Percentiles rank a stretch among this genome's conserved stretches.
phyloP scores from a whole-genome alignment of 1,284 basidiomycete species.

The Ceratobasidium sp. region DNA sequence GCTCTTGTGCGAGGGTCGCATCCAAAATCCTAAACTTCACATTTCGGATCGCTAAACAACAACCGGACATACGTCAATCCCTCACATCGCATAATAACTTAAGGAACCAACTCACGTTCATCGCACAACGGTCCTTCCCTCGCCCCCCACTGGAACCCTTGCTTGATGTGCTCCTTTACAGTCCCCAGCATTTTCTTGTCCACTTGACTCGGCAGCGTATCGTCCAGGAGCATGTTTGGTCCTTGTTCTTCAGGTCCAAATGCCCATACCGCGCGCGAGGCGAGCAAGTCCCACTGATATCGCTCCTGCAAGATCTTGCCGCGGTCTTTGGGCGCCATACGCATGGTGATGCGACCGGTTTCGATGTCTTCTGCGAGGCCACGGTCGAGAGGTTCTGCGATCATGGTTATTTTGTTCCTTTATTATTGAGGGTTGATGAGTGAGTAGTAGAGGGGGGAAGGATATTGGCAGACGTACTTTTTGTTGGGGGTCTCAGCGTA shows the following conservation, averaged over 20 bases:
- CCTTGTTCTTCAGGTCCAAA: slow-evolving; percentile 98
- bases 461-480: slow-evolving; percentile 71
- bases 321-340: slow-evolving; percentile 92
- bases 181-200: slow-evolving; percentile 93
- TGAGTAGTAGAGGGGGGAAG: slow-evolving; percentile 1
- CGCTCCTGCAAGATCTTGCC: slow-evolving; percentile 95
- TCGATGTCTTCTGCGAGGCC: slow-evolving; percentile 97
- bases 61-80: not conserved
- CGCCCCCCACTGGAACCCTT: slow-evolving; percentile 99
- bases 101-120: slow-evolving; percentile 80
- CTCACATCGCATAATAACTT: slow-evolving; percentile 6
- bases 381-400: slow-evolving; percentile 93
- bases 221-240: slow-evolving; percentile 94
- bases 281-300: slow-evolving; percentile 98
- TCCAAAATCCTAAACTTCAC: slow-evolving; percentile 98
- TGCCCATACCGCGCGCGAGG: slow-evolving; percentile 99
- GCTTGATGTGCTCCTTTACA: slow-evolving; percentile 95
- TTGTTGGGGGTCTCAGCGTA: slow-evolving; percentile 99
- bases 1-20: slow-evolving; percentile 90
- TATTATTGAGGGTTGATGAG: not conserved
- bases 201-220: slow-evolving; percentile 94
- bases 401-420: slow-evolving; percentile 98
- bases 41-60: slow-evolving; percentile 87
- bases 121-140: slow-evolving; percentile 98
- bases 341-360: slow-evolving; percentile 89